These are phyloP conservation scores for Trichosporon coremiiforme DNA, from an alignment of 1,284 basidiomycete genomes.

Conservation along the genomic window DNA sequence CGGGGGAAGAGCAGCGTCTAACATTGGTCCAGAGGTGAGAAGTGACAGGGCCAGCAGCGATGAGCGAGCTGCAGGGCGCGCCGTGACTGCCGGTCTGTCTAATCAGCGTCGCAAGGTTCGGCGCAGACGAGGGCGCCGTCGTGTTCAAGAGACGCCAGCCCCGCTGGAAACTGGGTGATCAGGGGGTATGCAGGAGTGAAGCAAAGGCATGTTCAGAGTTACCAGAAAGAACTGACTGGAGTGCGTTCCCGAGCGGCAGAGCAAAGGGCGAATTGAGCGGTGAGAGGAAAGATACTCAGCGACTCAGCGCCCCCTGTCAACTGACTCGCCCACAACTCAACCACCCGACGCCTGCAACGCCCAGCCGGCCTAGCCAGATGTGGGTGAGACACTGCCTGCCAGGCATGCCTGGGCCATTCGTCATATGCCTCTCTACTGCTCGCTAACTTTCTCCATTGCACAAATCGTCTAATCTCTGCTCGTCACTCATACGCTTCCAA, in stretches of 20 bases:
- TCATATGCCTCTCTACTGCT: neutral
- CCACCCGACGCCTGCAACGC: neutral
- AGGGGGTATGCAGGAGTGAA: neutral
- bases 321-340: neutral
- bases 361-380: conserved; percentile 1
- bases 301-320: neutral
- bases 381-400: neutral
- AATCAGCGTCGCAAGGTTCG: neutral
- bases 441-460: neutral
- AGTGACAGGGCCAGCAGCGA: neutral
- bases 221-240: neutral
- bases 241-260: neutral
- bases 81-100: too few relatives aligned
- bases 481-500: neutral
- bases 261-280: neutral
- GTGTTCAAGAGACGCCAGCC: too few relatives aligned
- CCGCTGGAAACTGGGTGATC: neutral
- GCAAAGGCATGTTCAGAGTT: too few relatives aligned
- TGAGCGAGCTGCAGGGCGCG: neutral
- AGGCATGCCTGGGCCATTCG: neutral
- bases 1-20: neutral
- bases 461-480: neutral
- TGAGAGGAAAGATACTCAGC: neutral
- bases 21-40: neutral
- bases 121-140: neutral